These are phyloP conservation scores for Panicum hallii DNA, from an alignment of 202 grass and related monocot species.

Conservation along the genomic window DNA sequence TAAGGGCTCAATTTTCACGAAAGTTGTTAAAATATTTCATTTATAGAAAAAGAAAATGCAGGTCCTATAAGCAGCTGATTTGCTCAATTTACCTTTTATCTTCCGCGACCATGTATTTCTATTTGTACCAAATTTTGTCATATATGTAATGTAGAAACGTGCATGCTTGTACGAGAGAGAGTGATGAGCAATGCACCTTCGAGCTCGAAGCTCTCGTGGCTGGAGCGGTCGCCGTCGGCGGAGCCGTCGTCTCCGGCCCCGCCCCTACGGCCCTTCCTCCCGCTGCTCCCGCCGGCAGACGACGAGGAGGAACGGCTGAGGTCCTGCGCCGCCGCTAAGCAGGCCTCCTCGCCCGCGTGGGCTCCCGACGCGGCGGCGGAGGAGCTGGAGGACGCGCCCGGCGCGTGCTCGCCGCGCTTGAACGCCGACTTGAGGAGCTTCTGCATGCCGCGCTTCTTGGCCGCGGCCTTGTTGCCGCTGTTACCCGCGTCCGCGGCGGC, in stretches of 20 bases:
- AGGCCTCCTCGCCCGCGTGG: background rate
- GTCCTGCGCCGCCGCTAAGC: slow-evolving; percentile 1
- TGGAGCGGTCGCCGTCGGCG: slow-evolving; percentile 20
- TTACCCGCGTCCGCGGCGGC: background rate
- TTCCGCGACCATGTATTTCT: background rate
- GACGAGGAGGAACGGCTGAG: slow-evolving; percentile 26
- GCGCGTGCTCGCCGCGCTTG: slow-evolving; percentile 17
- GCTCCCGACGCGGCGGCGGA: background rate
- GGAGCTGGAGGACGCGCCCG: background rate
- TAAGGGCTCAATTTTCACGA: background rate
- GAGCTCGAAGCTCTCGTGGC: slow-evolving; percentile 28
- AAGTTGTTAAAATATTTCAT: background rate
- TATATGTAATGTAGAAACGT: background rate
- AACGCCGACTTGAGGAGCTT: slow-evolving; percentile 51
- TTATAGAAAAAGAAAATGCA: background rate
- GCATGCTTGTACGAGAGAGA: background rate
- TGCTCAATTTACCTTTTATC: background rate
- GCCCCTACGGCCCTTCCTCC: slow-evolving; percentile 11
- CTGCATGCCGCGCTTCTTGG: slow-evolving; percentile 47
- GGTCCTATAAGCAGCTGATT: background rate
- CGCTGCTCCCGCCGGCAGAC: slow-evolving; percentile 28
- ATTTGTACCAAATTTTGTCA: background rate
- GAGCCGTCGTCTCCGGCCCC: slow-evolving; percentile 18
- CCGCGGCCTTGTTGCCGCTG: background rate
- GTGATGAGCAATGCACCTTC: slow-evolving; percentile 16